A percentile compares a stretch with the other conserved stretches of the same genome.
Evolutionary conservation across 176 grass and related monocot genomes (phyloP).

Genomic region (Otatea glauca): DNA sequence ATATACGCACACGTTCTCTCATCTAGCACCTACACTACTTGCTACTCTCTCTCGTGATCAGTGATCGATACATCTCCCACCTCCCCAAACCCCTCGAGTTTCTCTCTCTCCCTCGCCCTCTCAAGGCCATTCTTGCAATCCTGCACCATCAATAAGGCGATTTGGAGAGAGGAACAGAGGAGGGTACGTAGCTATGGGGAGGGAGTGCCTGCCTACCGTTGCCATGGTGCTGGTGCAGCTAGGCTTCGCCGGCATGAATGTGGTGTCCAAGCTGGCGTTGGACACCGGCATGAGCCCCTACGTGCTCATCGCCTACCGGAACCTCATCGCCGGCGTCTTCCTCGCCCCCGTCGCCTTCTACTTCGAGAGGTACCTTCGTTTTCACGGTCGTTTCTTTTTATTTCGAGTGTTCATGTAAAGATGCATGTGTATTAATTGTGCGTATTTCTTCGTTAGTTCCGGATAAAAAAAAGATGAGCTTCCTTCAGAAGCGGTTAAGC

Average conservation of each 20-base stretch:
- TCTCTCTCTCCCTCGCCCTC: constrained; percentile 7
- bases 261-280: constrained; percentile 89
- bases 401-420: not conserved
- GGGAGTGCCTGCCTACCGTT: constrained; percentile 49
- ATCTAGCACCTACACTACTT: not conserved
- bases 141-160: not conserved
- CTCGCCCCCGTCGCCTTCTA: constrained; percentile 60
- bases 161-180: not conserved
- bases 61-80: constrained; percentile 34
- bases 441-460: not conserved
- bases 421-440: not conserved
- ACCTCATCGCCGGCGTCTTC: constrained; percentile 78
- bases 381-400: not conserved
- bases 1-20: constrained; percentile 12
- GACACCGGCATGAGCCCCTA: constrained; percentile 92
- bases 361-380: constrained; percentile 64
- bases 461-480: not conserved
- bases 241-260: constrained; percentile 82
- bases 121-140: not conserved
- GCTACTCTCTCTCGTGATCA: constrained; percentile 16
- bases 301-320: constrained; percentile 91
- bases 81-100: not conserved
- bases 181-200: constrained; percentile 38
- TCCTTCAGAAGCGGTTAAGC: not conserved
- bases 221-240: constrained; percentile 88